Base-by-base conservation (phyloP, 768 basidiomycete species). In the Megacollybia marginata region DNA sequence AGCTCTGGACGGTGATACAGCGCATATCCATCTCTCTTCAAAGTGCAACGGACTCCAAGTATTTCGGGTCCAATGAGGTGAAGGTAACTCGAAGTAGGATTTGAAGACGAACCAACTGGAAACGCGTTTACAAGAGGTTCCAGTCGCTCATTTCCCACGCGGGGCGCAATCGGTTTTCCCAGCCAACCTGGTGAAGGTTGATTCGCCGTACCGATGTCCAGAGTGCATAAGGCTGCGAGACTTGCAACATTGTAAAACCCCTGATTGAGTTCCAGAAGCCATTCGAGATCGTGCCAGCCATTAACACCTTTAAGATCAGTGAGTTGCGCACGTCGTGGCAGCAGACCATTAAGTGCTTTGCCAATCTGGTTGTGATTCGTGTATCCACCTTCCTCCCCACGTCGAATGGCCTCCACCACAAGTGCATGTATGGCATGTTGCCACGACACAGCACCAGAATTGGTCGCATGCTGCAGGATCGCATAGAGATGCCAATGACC, bases 181-280 rank as follows among this genome's bases (percentile, higher is more conserved):
- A 60, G 49, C 61, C 61, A 62, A 28, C 23, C 23, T 28, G 23
- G 23, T 2, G 48, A 35, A 16, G 55, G 55, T 1, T 51, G 23
- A 6, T 38, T 43, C 40, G 45, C 35, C 3, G 46, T 33, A 33
- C 33, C 40, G 6, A 51, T 48, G 13, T 48, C 47, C 4, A 61
- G 33, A 23, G 49, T 48, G n/a, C 58, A 61, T 1, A 57, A 44
- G 1, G 60, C 59, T 8, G 60, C 60, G 9, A 61, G 48, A 33
- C 51, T 55, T 9, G 60, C 53, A 12, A 57, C 59, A 44, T 61
- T 61, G 35, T 61, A 61, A 45, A 61, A 61, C 4, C 57, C 60
- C 43, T 61, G 59, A 47, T 61, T 61, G 20, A 61, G 33, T 46
- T 61, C 60, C 6, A 28, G 23, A 2, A 28, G 23, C 23, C 23